Base-by-base conservation (phyloP, 306 rosid species). In the Cicer pinnatifidum region DNA sequence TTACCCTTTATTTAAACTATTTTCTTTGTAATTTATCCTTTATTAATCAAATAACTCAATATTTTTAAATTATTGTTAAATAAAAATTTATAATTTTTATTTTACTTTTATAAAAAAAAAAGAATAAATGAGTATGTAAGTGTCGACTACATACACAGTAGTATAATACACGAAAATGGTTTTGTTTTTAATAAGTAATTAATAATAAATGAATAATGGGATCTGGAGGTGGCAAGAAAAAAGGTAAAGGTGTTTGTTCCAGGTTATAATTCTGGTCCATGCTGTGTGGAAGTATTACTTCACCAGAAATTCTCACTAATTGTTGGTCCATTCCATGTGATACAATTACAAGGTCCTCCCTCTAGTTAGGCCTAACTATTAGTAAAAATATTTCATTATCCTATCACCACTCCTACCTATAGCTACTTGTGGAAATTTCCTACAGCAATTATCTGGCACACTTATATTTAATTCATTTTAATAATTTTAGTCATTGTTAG, bases 281-380 rank as follows among this genome's bases (percentile, higher is more conserved):
- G 51, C 57, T 37, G 17, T 47, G 53, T 69, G 52, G 73, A 17
- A 57, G 53, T 58, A n/a, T 6, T 43, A 69, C 7, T 60, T 60
- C 82, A 77, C 82, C 84, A 80, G 80, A 68, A 80, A 67, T 72
- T 40, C 77, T 19, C 44, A 74, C 76, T 50, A 23, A 75, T 71
- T 71, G 54, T 76, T 76, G 82, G 87, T 80, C 84, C 84, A 76
- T 80, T 73, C 69, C 75, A 71, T 66, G 47, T 67, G 82, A 70
- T 76, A 12, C 23, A 20, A 20, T 1, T 20, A 20, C 11, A 71
- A 75, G 81, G 71, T 77, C 80, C 82, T 82, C 39, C 4, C 50
- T 71, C 77, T 82, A 71, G 35, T 28, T 28, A 28, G 17, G 17
- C 66, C 44, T 33, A 59, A 9, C 43, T 46, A 48, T 73, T 6